A percentile compares a stretch with the other conserved stretches of the same genome.
Evolutionary conservation across 83 land plant species (phyloP).

Genomic region (Picea mariana): DNA sequence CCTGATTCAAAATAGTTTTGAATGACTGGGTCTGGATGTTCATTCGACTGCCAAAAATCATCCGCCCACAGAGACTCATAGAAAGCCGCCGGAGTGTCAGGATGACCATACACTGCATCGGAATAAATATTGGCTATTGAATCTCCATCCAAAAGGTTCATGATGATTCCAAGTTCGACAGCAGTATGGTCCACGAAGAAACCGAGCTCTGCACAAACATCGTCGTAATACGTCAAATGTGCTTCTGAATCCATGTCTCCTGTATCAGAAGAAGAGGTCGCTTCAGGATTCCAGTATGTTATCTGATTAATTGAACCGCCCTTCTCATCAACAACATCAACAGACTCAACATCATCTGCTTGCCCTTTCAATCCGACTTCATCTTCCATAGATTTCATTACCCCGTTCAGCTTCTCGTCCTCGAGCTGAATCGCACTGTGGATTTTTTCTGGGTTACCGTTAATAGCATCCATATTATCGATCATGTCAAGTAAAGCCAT

Average conservation of each 20-base stretch:
- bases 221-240: background rate
- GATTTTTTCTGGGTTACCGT: background rate
- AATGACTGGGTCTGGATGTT: background rate
- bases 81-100: background rate
- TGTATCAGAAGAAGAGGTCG: background rate
- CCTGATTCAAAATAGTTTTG: background rate
- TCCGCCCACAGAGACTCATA: conserved; percentile 13
- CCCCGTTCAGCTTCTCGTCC: background rate
- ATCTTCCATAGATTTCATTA: background rate
- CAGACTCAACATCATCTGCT: background rate
- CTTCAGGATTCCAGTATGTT: background rate
- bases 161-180: background rate
- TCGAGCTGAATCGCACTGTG: background rate
- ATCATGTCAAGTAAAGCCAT: background rate
- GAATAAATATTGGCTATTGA: background rate
- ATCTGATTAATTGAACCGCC: background rate
- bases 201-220: background rate
- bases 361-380: background rate
- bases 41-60: conserved; percentile 3
- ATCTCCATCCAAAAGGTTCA: background rate
- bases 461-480: background rate
- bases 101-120: background rate
- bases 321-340: too few relatives aligned
- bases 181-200: conserved; percentile 7
- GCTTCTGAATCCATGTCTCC: background rate